Evolutionary conservation across 441 rosid genomes (phyloP), one percentile per base, ranked within the genome.

Genomic region (Erodium moschatum): DNA sequence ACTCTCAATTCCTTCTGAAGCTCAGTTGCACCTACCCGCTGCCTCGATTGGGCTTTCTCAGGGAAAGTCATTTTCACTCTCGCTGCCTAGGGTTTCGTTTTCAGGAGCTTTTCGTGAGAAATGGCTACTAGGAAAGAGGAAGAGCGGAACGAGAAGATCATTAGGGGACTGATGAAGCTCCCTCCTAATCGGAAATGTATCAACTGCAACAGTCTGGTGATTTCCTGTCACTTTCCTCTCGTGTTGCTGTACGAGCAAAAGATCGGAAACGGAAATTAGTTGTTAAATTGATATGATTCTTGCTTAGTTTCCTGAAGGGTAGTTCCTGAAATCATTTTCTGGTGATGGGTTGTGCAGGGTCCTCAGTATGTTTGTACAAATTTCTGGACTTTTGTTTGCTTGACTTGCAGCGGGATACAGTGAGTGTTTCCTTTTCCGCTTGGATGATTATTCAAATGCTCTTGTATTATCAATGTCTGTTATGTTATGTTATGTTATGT

Each of bases 161-260:
- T 94, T 52, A 81, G 98, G 69, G 98, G 98, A 24, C 90, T 94
- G 80, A 87, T 91, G 98, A 94, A 91, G 89, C 87, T 91, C 62
- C 97, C 98, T 2, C 98, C 98, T 0, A 93, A 93, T 81, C 98
- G 98, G 72, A 89, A 86, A 60, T 93, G 98, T 76, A 88, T 94
- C 81, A 89, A 94, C 82, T 94, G 98, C 86, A 94, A 91, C 76
- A 78, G 84, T 90, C 78, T 89, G 92, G 98, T 93, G 82, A 77
- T 20, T 44, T 48, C 52, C 3, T 24, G 0, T 21, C 12, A 2
- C 5, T 69, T 67, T 19, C 7, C 20, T 5, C 10, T 35, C 4
- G 20, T 3, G 15, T 13, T 46, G 52, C 11, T 48, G 56, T n/a
- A 6, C 10, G 18, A 48, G 56, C 3, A 4, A 48, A 15, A 3